Base-by-base conservation (phyloP, 768 basidiomycete genomes). In the Tylopilus cervinicoccineus region DNA sequence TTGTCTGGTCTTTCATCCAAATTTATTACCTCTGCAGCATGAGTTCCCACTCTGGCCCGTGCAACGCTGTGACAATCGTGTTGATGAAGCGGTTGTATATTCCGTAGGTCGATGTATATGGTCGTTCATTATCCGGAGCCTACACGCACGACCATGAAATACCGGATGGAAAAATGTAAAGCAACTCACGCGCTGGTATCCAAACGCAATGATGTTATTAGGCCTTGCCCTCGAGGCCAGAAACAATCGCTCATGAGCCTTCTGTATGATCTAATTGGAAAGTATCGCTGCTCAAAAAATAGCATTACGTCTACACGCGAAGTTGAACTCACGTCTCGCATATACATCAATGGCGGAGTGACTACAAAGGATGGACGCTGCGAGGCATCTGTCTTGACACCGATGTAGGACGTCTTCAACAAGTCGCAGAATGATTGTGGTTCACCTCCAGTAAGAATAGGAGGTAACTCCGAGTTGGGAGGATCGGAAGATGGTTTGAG, bases 41-140 rank as follows among this genome's bases (percentile, higher is more conserved):
- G 2, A 58, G 63, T 44, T 79, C 76, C 90, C 90, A 93, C 50
- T 84, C 80, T 0, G 74, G 71, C 0, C 74, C 72, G 52, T 83
- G 76, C 16, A 93, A 67, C 0, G 78, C 79, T 12, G 82, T 83
- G 27, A 88, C 69, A n/a, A 81, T 76, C 0, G 90, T 90, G 61
- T 93, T 93, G 14, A 87, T 72, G 54, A 81, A 83, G 47, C 71
- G 72, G 57, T 83, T 88, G 14, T 70, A 71, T 41, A 87, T 72
- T 8, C 74, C 75, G 12, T 70, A 56, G 22, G 76, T 64, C 22
- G 63, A 59, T 47, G 70, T 58, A 22, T 72, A 72, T 8, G 61
- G 60, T 60, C 72, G 76, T 40, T 72, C 72, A 28, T 66, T 62
- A 29, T 59, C 65, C 16, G 59, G 66, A 26, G 45, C 52, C 64